Evolutionary conservation across 306 rosid genomes (phyloP), one percentile per base, ranked within the genome.

Genomic region (Quercus agrifolia): DNA sequence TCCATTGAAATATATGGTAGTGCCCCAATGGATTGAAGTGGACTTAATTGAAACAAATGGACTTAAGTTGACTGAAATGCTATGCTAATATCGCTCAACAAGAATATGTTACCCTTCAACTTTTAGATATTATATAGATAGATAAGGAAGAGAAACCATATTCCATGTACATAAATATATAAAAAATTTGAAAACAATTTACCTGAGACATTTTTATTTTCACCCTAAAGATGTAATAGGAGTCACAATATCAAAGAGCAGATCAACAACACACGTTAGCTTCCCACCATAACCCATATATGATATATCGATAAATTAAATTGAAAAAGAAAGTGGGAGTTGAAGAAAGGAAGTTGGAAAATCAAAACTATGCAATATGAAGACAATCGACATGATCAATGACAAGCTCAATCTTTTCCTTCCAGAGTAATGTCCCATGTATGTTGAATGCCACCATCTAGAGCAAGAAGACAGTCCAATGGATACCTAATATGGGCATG

Each of bases 401-500:
- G 59, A 95, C 99, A 82, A 84, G 81, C 84, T 91, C 96, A 76
- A 95, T 89, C 81, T 93, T 95, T 82, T 93, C 98, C 85, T 88
- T 95, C 99, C 99, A 95, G 31, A 89, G 28, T 74, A 93, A 91
- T 83, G 98, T 94, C 89, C 93, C 99, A 83, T 93, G 98, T 83
- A 95, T 95, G 87, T 95, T 95, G 84, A 93, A 95, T 74, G 99
- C 99, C 28, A 97, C 98, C 99, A 95, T 95, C 99, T 95, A 87
- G 73, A 74, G 72, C 71, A 83, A 49, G 64, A 85, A 90, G 55
- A 63, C 52, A 41, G 33, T 1, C 67, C 20, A 71, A 74, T 46
- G 56, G 31, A 35, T 35, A 35, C 41, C 9, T 35, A 35, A 35
- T 9, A 35, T 35, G 9, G 41, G 41, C 41, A 35, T 35, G 41